Evolutionary conservation across 805 yeast genomes (phyloP).

Genomic region (Sugiyamaella qingdaonensis): DNA sequence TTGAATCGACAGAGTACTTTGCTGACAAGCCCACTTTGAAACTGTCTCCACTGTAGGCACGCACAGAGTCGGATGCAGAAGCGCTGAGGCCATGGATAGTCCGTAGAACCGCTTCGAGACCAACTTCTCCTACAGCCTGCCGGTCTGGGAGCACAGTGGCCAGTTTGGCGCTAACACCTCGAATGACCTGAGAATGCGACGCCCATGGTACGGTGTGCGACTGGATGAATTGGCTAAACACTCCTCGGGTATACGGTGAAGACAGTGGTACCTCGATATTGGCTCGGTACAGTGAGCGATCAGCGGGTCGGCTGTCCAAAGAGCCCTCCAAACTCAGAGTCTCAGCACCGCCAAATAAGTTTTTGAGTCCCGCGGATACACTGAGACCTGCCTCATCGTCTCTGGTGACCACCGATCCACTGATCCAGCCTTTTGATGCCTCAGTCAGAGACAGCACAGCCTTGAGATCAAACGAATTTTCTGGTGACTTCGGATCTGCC

Average conservation of each 20-base stretch:
- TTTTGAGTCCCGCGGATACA: conserved; percentile 49
- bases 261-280: conserved; percentile 47
- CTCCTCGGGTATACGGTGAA: conserved; percentile 51
- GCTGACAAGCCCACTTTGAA: conserved; percentile 52
- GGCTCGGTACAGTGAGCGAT: conserved; percentile 43
- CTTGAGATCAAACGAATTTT: conserved; percentile 10
- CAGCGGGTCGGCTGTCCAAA: conserved; percentile 43
- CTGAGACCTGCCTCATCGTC: conserved; percentile 18
- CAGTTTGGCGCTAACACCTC: conserved; percentile 40
- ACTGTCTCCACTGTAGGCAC: conserved; percentile 59
- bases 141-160: background rate
- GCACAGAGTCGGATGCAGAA: conserved; percentile 54
- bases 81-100: conserved; percentile 46
- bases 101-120: conserved; percentile 57
- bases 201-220: conserved; percentile 48
- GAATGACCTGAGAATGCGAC: conserved; percentile 48
- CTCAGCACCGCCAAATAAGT: conserved; percentile 61
- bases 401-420: conserved; percentile 8
- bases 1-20: conserved; percentile 38
- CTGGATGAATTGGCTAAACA: conserved; percentile 44
- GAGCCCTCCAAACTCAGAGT: conserved; percentile 45
- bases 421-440: conserved; percentile 6
- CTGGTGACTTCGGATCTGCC: conserved; percentile 1
- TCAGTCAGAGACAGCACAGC: conserved; percentile 15
- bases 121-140: conserved; percentile 37